Evolutionary conservation across 1,139 yeast species (phyloP).

Genomic region (Tardiomyces digboiensis): DNA sequence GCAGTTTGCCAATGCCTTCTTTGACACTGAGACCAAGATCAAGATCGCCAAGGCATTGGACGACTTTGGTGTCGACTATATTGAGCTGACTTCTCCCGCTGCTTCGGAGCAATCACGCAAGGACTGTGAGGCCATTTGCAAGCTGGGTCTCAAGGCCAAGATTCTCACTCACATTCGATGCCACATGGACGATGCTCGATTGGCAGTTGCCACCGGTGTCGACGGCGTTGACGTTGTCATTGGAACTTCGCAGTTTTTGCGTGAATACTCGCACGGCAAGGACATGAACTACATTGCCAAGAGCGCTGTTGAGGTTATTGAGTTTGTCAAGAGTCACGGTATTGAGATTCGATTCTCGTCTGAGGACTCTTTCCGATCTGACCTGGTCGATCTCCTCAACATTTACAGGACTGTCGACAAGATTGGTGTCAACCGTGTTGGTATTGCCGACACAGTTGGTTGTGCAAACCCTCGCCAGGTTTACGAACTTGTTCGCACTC

Average conservation of each 20-base stretch:
- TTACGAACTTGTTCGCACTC: conserved; percentile 89
- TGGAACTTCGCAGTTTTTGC: conserved; percentile 92
- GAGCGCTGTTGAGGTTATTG: conserved; percentile 93
- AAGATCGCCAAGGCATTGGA: conserved; percentile 97
- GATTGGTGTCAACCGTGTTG: conserved; percentile 97
- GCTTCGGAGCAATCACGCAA: conserved; percentile 89
- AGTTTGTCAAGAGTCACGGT: conserved; percentile 94
- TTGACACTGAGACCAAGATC: conserved; percentile 89
- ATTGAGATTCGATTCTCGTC: conserved; percentile 95
- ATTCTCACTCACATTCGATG: conserved; percentile 89
- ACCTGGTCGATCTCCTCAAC: conserved; percentile 87
- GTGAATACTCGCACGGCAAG: conserved; percentile 96
- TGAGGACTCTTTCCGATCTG: conserved; percentile 97
- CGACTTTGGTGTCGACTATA: conserved; percentile 97
- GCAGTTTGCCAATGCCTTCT: conserved; percentile 96
- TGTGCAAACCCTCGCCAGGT: conserved; percentile 99
- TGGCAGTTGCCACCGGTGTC: conserved; percentile 97
- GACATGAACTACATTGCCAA: conserved; percentile 98
- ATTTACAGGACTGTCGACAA: conserved; percentile 95
- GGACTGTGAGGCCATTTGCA: conserved; percentile 98
- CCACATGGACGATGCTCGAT: conserved; percentile 97
- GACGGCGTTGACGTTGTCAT: conserved; percentile 99
- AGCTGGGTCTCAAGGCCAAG: conserved; percentile 92
- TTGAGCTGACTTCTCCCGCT: conserved; percentile 95
- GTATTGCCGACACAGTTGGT: conserved; percentile 99